These are phyloP conservation scores for Dothideomycetes sp. DNA, from an alignment of 2,329 filamentous ascomycete genomes.

Conservation along the genomic window DNA sequence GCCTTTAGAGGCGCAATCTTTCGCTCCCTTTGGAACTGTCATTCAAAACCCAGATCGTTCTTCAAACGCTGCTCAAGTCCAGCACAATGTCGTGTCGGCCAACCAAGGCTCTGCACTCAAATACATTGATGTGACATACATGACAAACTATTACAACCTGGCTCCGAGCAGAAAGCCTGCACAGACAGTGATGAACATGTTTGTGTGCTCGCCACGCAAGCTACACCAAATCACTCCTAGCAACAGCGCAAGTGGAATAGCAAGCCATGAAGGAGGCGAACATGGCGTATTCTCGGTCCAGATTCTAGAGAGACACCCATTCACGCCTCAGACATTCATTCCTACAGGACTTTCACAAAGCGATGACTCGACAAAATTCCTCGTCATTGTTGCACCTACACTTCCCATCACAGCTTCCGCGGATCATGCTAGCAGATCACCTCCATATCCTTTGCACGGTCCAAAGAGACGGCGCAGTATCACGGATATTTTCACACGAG, in stretches of 20 bases:
- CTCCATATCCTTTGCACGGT: slow-evolving; percentile 31
- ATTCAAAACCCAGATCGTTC: slow-evolving; percentile 54
- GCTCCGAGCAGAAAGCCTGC: slow-evolving; percentile 48
- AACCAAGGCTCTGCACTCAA: slow-evolving; percentile 89
- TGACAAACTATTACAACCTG: slow-evolving; percentile 59
- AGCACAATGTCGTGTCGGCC: slow-evolving; percentile 43
- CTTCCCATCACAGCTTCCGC: slow-evolving; percentile 35
- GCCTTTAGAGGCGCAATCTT: slow-evolving; percentile 57
- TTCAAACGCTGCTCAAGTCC: slow-evolving; percentile 21
- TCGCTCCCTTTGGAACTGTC: slow-evolving; percentile 73
- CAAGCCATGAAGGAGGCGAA: slow-evolving; percentile 17
- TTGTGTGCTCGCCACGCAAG: slow-evolving; percentile 64
- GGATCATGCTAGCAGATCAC: slow-evolving; percentile 19
- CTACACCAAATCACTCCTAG: slow-evolving; percentile 32
- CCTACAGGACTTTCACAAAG: slow-evolving; percentile 52
- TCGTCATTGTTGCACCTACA: slow-evolving; percentile 83
- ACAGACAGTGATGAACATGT: slow-evolving; percentile 70
- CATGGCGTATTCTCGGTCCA: slow-evolving; percentile 50
- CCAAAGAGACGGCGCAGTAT: slow-evolving; percentile 15
- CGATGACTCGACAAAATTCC: slow-evolving; percentile 46
- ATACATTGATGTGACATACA: slow-evolving; percentile 66
- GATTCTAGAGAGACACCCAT: slow-evolving; percentile 84
- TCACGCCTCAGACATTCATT: slow-evolving; percentile 85
- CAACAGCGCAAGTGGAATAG: slow-evolving; percentile 9
- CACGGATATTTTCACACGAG: slow-evolving; percentile 30